A percentile compares a stretch with the other conserved stretches of the same genome.
Evolutionary conservation across 1,284 basidiomycete genomes (phyloP).

Genomic region (Apiotrichum brassicae): DNA sequence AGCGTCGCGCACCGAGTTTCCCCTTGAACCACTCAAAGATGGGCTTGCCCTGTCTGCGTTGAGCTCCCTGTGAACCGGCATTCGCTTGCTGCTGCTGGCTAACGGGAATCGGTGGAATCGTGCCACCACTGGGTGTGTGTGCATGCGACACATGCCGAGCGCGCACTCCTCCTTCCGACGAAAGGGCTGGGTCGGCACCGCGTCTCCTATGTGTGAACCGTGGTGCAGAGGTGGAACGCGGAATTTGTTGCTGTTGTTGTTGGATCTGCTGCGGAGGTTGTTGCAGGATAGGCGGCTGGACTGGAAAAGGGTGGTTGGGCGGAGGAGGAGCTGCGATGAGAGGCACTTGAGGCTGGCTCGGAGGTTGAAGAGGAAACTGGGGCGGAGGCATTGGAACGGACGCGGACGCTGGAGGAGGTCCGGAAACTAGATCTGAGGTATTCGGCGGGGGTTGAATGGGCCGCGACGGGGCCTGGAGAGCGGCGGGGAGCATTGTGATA

Average conservation of each 20-base stretch:
- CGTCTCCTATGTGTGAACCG: not conserved
- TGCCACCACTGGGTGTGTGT: not conserved
- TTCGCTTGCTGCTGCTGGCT: not conserved
- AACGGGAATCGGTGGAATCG: not conserved
- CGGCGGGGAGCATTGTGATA: no score
- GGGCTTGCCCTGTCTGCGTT: constrained; percentile 53
- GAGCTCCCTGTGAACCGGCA: not conserved
- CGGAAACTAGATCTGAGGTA: no score
- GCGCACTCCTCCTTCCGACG: not conserved
- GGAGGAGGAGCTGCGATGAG: no score
- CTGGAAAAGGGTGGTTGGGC: no score
- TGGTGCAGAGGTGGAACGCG: not conserved
- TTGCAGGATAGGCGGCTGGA: no score
- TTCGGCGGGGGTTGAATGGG: no score
- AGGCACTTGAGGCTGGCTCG: no score
- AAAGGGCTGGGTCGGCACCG: not conserved
- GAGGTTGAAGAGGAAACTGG: no score
- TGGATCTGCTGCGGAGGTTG: no score
- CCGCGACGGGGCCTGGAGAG: no score
- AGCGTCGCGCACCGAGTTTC: constrained; percentile 54
- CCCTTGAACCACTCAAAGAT: constrained; percentile 87
- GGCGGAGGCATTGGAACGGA: no score
- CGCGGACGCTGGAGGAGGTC: no score
- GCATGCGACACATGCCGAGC: not conserved
- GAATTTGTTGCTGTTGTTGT: not conserved